Evolutionary conservation across 2,329 filamentous ascomycete genomes (phyloP), one percentile per base, ranked within the genome.

Genomic region (Calonectria hongkongensis): DNA sequence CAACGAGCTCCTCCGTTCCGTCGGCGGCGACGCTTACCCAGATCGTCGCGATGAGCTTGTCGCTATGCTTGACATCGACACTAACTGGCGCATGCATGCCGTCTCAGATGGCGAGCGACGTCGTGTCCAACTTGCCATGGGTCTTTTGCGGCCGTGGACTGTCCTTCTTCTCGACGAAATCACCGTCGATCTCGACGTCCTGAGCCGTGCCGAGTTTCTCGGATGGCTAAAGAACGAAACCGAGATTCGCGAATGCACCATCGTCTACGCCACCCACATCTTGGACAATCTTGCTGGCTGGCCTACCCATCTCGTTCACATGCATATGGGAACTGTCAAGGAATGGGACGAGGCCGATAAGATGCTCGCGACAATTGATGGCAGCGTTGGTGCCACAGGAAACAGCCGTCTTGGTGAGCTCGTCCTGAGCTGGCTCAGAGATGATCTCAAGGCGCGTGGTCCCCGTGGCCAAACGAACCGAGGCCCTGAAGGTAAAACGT

Each of bases 231-330:
- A 95, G 85, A 88, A 88, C 72, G 97, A 99, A 90, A 98, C 96
- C 0, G 94, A 96, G 85, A 87, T 82, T 9, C 89, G 96, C 66
- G 89, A 92, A 47, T 98, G 96, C 82, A 98, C 97, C 5, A 94
- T 99, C 79, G 95, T 99, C 36, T 99, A 99, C 83, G 97, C 97
- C 9, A 99, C 97, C 16, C 97, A 99, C 84, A 98, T 99, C 75
- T 86, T 99, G 78, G 97, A 99, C 82, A 98, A 98, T 83, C 87
- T 99, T 64, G 95, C 95, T 0, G 92, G 93, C 25, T 99, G 97
- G 97, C 97, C 97, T 8, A 98, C 94, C 1, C 96, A 99, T 85
- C 88, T 99, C 45, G 96, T 98, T 63, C 96, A 98, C 83, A 98
- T 99, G 96, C 93, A 95, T 82, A 84, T 98, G 58, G 97, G 97